Conservation (phyloP, 192 early-diverging fungal species). For the Haplosporangium gracile region DNA sequence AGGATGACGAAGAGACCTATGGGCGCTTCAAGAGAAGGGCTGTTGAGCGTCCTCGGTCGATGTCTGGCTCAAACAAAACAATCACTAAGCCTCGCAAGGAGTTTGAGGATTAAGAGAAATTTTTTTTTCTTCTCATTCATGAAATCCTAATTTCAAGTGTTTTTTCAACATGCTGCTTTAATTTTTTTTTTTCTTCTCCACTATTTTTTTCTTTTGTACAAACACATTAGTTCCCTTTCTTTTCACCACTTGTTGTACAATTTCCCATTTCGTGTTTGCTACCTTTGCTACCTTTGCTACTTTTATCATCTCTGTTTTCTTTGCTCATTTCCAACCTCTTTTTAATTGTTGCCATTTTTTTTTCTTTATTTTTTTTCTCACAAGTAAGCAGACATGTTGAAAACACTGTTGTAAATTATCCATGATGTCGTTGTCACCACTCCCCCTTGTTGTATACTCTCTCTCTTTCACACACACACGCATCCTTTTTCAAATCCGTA, state of each 20-base stretch:
- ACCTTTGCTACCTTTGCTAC: not conserved
- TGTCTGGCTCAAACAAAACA: conserved; percentile 20
- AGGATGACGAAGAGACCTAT: conserved; percentile 32
- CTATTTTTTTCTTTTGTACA: not conserved
- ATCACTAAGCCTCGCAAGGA: conserved; percentile 41
- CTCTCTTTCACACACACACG: not conserved
- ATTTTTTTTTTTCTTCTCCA: not conserved
- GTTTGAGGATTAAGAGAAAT: conserved; percentile 21
- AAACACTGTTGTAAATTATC: not conserved
- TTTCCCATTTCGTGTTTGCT: not conserved
- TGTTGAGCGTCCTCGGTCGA: conserved; percentile 36
- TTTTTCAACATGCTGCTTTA: conserved; percentile 1
- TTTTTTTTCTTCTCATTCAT: not conserved
- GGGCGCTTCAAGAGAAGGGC: conserved; percentile 44
- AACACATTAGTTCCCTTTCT: not conserved
- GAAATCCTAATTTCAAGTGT: not conserved
- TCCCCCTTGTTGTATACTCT: too few relatives aligned
- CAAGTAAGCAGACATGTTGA: not conserved
- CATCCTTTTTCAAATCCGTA: not conserved
- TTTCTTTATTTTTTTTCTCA: not conserved
- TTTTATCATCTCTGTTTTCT: not conserved
- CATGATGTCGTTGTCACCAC: not conserved
- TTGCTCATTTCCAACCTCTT: not conserved
- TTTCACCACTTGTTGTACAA: not conserved
- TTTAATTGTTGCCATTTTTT: not conserved